Evolutionary conservation across 2,329 filamentous ascomycete genomes (phyloP).

Genomic region (Colletotrichum scovillei): DNA sequence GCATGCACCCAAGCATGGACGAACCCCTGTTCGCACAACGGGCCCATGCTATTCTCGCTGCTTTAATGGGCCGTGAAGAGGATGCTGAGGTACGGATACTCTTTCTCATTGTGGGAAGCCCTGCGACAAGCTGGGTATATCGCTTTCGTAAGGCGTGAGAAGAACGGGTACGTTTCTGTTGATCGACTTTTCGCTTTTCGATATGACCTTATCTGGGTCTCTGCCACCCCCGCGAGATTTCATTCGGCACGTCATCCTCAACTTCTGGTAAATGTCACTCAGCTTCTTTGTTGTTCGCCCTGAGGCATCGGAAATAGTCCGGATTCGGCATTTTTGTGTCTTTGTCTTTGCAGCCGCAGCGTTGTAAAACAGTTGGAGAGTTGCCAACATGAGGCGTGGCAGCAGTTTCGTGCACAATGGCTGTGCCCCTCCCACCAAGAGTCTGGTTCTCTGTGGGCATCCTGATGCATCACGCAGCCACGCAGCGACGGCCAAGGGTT

Average conservation of each 20-base stretch:
- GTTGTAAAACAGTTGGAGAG: neutral
- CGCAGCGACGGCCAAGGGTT: neutral
- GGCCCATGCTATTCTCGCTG: slow-evolving; percentile 1
- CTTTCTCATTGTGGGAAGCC: slow-evolving; percentile 11
- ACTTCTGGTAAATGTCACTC: neutral
- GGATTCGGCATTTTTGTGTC: neutral
- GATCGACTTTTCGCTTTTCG: neutral
- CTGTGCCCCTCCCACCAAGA: neutral
- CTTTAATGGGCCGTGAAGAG: slow-evolving; percentile 5
- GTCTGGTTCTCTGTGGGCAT: neutral
- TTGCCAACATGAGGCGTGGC: neutral
- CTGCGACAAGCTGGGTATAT: neutral
- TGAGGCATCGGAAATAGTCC: neutral
- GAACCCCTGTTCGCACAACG: slow-evolving; percentile 21
- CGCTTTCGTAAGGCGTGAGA: neutral
- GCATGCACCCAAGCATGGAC: slow-evolving; percentile 3
- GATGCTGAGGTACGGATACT: neutral
- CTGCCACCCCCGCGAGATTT: neutral
- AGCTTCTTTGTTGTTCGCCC: neutral
- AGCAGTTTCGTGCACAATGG: neutral
- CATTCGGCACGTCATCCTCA: neutral
- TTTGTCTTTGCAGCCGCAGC: neutral
- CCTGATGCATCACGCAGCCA: neutral
- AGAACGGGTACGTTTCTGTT: neutral
- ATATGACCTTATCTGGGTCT: neutral